These are phyloP conservation scores for Fusarium annulatum DNA, from an alignment of 2,329 filamentous ascomycete species.

Conservation along the genomic window DNA sequence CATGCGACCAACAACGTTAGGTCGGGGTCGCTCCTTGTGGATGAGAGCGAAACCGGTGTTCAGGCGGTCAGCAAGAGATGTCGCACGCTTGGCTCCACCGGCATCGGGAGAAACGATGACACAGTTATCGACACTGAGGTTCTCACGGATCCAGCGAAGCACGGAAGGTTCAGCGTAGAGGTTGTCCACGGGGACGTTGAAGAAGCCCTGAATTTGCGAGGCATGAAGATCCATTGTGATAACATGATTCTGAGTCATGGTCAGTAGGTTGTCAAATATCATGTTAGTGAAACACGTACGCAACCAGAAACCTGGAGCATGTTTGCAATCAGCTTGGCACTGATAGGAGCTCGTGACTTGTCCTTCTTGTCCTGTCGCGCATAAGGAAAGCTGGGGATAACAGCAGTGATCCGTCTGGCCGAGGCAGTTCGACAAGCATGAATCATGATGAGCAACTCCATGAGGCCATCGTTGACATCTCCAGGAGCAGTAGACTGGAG, in stretches of 20 bases:
- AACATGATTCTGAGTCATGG: constrained; percentile 59
- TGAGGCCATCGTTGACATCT: constrained; percentile 97
- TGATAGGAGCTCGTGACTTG: constrained; percentile 92
- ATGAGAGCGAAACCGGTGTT: constrained; percentile 94
- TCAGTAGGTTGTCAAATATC: constrained; percentile 13
- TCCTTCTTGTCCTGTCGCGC: constrained; percentile 98
- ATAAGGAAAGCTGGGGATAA: constrained; percentile 96
- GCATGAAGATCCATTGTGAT: constrained; percentile 98
- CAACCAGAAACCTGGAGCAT: constrained; percentile 97
- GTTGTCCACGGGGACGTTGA: constrained; percentile 81
- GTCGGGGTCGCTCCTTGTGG: constrained; percentile 91
- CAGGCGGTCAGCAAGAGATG: constrained; percentile 90
- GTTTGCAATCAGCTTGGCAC: constrained; percentile 94
- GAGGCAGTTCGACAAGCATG: constrained; percentile 80
- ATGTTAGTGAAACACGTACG: constrained; percentile 46
- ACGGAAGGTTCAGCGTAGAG: constrained; percentile 95
- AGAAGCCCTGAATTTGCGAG: constrained; percentile 95
- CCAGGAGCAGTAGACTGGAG: constrained; percentile 94
- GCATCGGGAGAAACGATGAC: constrained; percentile 97
- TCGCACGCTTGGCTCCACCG: constrained; percentile 92
- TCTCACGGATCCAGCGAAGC: constrained; percentile 89
- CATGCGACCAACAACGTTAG: constrained; percentile 91
- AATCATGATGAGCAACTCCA: constrained; percentile 99
- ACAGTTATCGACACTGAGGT: constrained; percentile 82
- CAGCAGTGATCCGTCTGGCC: constrained; percentile 91